Evolutionary conservation across 2,329 filamentous ascomycete species (phyloP), one percentile per base, ranked within the genome.

Genomic region (Talaromyces albobiverticillius): DNA sequence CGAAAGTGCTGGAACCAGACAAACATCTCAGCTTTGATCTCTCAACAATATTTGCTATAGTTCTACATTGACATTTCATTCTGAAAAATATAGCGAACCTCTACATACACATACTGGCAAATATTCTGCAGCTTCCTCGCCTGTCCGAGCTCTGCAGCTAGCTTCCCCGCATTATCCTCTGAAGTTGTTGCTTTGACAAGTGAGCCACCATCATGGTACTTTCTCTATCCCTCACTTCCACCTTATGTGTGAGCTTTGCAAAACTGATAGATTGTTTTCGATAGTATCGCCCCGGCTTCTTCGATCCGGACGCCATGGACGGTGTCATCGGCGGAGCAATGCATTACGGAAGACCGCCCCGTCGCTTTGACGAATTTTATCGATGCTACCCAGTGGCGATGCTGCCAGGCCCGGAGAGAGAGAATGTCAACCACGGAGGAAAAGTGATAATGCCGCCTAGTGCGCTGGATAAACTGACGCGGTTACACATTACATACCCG

Each of bases 391-490:
- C 94, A 41, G 83, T 96, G 65, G 86, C 87, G 64, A 97, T 99
- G 92, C 85, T 95, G 59, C 90, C 92, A 11, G 92, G 93, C 2
- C 84, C 90, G 34, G 92, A 96, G 65, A 84, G 94, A 61, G 88
- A 89, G 50, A 87, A 92, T 62, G 86, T 95, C 58, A 97, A 97
- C 78, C 92, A 94, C 69, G 94, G 94, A 62, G 95, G 93, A 73
- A 99, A 99, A 79, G 93, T 99, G 64, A 90, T 99, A 69, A 85
- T 99, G 59, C 94, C 94, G n/a, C 89, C 94, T 0, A 96, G 91
- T 32, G 93, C 94, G 5, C 83, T 99, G 53, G 93, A 99, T 78
- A 99, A 96, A 74, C 88, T 99, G 62, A 96, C 94, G 14, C 84
- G 92, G 67, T 79, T 99, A 14, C 93, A 97, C 73, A 95, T 99